A percentile compares a stretch with the other conserved stretches of the same genome.
phyloP scores from a whole-genome alignment of 106 monocot genomes.

The Cymbidium sinense region DNA sequence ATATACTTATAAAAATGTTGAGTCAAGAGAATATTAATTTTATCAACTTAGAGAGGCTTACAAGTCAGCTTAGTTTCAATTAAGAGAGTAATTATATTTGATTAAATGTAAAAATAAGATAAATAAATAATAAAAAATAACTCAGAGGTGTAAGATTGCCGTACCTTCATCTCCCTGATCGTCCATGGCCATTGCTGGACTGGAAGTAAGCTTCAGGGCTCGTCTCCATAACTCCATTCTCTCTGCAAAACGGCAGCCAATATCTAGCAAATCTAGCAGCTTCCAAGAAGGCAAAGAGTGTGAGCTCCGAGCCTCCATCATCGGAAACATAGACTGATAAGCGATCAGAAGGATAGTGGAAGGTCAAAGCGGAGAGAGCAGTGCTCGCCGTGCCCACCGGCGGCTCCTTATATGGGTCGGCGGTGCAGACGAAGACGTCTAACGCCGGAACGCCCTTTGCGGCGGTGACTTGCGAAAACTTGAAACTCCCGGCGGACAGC shows the following conservation, averaged over 20 bases:
- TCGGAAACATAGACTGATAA: conserved; percentile 72
- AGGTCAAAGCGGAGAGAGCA: conserved; percentile 59
- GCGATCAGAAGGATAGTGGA: conserved; percentile 56
- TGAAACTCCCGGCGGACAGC: conserved; percentile 47
- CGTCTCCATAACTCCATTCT: conserved; percentile 23
- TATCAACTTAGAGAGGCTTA: too few relatives aligned
- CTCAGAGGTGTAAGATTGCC: too few relatives aligned
- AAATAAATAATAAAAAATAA: too few relatives aligned
- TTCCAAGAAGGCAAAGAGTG: conserved; percentile 56
- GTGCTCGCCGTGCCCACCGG: conserved; percentile 49
- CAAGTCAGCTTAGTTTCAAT: too few relatives aligned
- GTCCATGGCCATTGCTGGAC: neutral
- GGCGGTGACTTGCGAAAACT: conserved; percentile 6
- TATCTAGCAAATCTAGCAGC: conserved; percentile 50
- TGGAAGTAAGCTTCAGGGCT: conserved; percentile 59
- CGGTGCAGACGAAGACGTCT: conserved; percentile 79
- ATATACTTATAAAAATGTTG: too few relatives aligned
- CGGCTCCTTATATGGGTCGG: conserved; percentile 74
- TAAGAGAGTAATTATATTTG: too few relatives aligned
- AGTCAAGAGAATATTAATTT: too few relatives aligned
- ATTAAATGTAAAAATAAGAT: too few relatives aligned
- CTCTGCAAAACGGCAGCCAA: conserved; percentile 73
- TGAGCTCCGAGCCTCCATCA: conserved; percentile 63
- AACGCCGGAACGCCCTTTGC: conserved; percentile 20
- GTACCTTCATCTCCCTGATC: conserved; percentile 49